Evolutionary conservation across 2,329 filamentous ascomycete genomes (phyloP), one percentile per base, ranked within the genome.

Genomic region (Sodiomyces alkalinus): DNA sequence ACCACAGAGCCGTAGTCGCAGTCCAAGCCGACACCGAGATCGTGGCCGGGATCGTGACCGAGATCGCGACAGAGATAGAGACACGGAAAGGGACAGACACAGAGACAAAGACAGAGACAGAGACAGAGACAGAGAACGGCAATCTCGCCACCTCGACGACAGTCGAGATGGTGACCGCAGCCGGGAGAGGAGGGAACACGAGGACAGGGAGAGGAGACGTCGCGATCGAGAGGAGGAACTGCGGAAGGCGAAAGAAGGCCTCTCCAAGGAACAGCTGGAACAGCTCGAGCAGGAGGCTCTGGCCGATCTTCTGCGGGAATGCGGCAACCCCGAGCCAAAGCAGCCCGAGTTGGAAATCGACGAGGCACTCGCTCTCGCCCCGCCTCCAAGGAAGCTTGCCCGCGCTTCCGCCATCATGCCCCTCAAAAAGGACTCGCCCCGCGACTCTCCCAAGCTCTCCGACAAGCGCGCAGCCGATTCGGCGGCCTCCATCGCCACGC

Each of bases 371-470:
- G 58, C 62, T 10, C 49, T 74, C 16, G 62, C 58, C 3, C 68
- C 68, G 3, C 68, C 68, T 2, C 68, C 66, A 2, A 52, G 57
- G 46, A 56, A 63, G 52, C 26, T 61, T 45, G 52, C 47, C 3
- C 67, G 67, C 1, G 62, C 62, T 4, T 74, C 68, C 13, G 68
- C 68, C 17, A 74, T 74, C 32, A 60, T 69, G 31, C 68, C 68
- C 2, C 64, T 72, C 28, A 46, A 51, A 22, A 48, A 50, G 48
- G 56, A 29, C 47, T 17, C 27, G 17, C 31, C 36, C 7, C 36
- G 56, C 27, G 58, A 64, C 11, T 55, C 60, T 3, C 46, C 59
- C 5, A 63, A 61, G 39, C 43, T 49, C 9, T 32, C 50, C 0
- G 57, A 62, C 6, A 62, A 54, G 37, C 65, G 60, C n/a, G n/a